A percentile compares a stretch with the other conserved stretches of the same genome.
phyloP scores from a whole-genome alignment of 2,329 filamentous ascomycete genomes.

The Didymella lethalis region DNA sequence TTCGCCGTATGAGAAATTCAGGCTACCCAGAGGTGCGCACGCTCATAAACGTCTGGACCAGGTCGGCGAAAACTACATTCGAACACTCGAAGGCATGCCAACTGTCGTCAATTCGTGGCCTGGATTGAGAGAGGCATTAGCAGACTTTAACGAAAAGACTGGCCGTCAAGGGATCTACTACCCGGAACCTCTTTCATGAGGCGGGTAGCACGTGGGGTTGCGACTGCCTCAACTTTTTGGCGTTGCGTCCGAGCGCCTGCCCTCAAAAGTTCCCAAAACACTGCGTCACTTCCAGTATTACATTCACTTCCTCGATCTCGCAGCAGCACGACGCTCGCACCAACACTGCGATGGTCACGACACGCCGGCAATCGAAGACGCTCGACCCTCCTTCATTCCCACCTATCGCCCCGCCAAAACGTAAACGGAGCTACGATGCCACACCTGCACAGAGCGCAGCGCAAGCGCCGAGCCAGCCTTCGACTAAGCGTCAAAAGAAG shows the following conservation, averaged over 20 bases:
- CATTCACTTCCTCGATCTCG: neutral
- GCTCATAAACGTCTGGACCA: conserved; percentile 26
- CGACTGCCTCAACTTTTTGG: conserved; percentile 18
- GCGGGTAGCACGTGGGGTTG: conserved; percentile 16
- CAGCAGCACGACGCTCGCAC: neutral
- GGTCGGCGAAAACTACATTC: conserved; percentile 32
- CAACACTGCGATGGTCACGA: conserved; percentile 12
- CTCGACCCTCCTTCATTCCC: conserved; percentile 6
- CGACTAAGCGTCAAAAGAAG: conserved; percentile 15
- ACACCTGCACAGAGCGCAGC: conserved; percentile 2
- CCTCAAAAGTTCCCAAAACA: conserved; percentile 7
- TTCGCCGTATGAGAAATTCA: conserved; percentile 19
- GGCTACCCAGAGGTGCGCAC: conserved; percentile 23
- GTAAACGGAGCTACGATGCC: conserved; percentile 6
- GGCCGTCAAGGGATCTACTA: conserved; percentile 22
- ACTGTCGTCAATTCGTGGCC: conserved; percentile 29
- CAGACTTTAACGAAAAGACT: conserved; percentile 33
- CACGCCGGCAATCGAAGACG: conserved; percentile 11
- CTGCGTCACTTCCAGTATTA: conserved; percentile 5
- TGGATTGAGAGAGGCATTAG: conserved; percentile 29
- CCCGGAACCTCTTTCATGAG: neutral
- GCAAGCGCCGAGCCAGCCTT: conserved; percentile 11
- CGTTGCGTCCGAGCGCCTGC: conserved; percentile 8
- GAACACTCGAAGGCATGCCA: conserved; percentile 31
- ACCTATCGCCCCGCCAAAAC: conserved; percentile 2